Base-by-base conservation (phyloP, 106 monocot genomes). In the Agapanthus africanus region DNA sequence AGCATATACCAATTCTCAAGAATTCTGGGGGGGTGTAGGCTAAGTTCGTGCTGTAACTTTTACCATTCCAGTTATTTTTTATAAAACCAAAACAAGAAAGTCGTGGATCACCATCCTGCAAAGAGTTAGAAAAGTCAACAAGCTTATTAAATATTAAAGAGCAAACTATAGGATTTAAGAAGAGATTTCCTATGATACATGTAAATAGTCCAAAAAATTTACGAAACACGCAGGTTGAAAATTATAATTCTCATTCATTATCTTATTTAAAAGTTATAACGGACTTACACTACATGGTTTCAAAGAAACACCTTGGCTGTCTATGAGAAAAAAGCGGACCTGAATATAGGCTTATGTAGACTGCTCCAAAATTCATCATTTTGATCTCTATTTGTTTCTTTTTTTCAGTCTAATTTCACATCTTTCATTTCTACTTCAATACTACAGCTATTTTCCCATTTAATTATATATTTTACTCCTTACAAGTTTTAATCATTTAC, bases 21-120 rank as follows among this genome's bases (percentile, higher is more conserved):
- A 88, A 95, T 62, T 95, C 94, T 28, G 94, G 94, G 21, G 94
- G 94, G 27, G 90, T 95, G 71, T 95, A 95, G n/a, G 94, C 94
- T 47, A 95, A 77, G 50, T 95, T 90, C 78, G 94, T 95, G 79
- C 94, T 95, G 63, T 91, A 95, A 73, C 94, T 95, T 77, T 85
- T 95, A 16, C 94, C 94, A 73, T 91, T 87, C 69, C 88, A 77
- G 79, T 88, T 95, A 63, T 95, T 95, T 67, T 95, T 95, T 82
- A 95, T 95, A 4, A 91, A 70, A 46, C 91, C 91, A 80, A 95
- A 95, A 82, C 94, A 95, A 57, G 95, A 95, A 67, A 95, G 86
- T 34, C 91, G 77, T 39, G 92, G 92, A 83, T 95, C 84, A 65
- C 91, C 91, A 70, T 78, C 79, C 95, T 95, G 74, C 57, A 76